phyloP scores from a whole-genome alignment of 2,329 filamentous ascomycete species.

The Mollisia scopiformis region DNA sequence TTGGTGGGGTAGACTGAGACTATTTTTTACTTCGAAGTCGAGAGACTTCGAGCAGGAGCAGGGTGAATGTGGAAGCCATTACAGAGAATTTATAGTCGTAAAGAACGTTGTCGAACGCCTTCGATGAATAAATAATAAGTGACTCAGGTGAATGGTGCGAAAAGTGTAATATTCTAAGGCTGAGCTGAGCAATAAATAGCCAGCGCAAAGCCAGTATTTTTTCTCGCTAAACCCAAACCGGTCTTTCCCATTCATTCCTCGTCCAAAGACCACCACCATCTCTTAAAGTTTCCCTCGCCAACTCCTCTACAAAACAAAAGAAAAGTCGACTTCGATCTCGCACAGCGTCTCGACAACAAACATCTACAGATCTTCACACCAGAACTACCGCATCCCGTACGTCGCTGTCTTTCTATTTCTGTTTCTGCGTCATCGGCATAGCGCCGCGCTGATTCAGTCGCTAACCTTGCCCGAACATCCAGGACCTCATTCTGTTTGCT shows the following conservation, averaged over 20 bases:
- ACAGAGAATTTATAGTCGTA: not conserved
- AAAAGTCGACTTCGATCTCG: not conserved
- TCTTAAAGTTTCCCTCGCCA: not conserved
- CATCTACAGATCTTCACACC: not conserved
- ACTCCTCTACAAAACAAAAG: conserved; percentile 6
- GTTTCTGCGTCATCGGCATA: conserved; percentile 23
- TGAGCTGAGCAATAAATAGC: not conserved
- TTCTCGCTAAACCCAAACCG: conserved; percentile 9
- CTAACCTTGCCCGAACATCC: conserved; percentile 27
- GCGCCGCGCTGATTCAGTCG: conserved; percentile 30
- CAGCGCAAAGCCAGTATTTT: not conserved
- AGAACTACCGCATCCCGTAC: conserved; percentile 16
- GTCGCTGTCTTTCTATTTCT: conserved; percentile 10
- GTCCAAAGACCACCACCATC: not conserved
- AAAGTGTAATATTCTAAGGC: not conserved
- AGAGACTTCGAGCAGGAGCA: not conserved
- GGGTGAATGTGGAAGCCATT: not conserved
- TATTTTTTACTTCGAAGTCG: not conserved
- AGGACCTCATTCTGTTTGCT: conserved; percentile 31
- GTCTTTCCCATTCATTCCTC: not conserved
- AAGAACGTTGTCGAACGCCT: not conserved
- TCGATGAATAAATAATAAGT: not conserved
- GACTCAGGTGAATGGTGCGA: not conserved
- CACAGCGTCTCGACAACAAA: not conserved
- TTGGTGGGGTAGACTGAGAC: not conserved